Evolutionary conservation across 164 flowering plant genomes (phyloP), one percentile per base, ranked within the genome.

Genomic region (Magnolia sinica): DNA sequence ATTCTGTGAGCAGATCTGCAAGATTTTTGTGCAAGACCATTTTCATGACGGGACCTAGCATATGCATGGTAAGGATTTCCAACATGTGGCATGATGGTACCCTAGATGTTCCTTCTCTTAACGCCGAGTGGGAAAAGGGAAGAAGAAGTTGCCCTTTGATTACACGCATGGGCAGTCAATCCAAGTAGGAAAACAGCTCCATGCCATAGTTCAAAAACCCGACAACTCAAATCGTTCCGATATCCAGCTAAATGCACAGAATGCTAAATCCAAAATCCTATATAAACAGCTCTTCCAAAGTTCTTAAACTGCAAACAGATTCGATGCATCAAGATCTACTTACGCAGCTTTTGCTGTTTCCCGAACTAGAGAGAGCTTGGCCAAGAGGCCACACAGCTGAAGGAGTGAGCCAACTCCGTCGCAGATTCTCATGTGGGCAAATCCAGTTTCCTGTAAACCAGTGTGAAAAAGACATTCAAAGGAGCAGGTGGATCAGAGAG

Each of bases 341-440:
- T 85, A 91, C 65, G 83, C 84, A 50, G 96, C 93, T 84, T 92
- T 96, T 50, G 99, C 98, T 50, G 95, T 92, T 83, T 92, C 91
- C 70, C 95, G 86, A 70, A 82, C 97, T 3, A 88, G 51, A 22
- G 94, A 81, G 79, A 96, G 85, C 89, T 96, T 96, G 37, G 99
- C 96, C 45, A 96, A 82, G 71, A 96, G 94, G 74, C 99, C 99
- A 82, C 87, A 89, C 16, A 96, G 80, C 84, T 96, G 98, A 79
- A 96, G 99, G 77, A 87, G 87, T 27, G 99, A 96, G 59, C 99
- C 99, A 69, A 96, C 99, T 74, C 99, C 98, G 82, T 96, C 99
- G 58, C 93, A 96, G 74, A 96, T 94, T 85, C 99, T 91, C 98
- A 96, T 96, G 85, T 96, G 99, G 50, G 98, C 97, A 88, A 96